These are phyloP conservation scores for Cornus florida DNA, from an alignment of 148 eudicot genomes.

Conservation along the genomic window DNA sequence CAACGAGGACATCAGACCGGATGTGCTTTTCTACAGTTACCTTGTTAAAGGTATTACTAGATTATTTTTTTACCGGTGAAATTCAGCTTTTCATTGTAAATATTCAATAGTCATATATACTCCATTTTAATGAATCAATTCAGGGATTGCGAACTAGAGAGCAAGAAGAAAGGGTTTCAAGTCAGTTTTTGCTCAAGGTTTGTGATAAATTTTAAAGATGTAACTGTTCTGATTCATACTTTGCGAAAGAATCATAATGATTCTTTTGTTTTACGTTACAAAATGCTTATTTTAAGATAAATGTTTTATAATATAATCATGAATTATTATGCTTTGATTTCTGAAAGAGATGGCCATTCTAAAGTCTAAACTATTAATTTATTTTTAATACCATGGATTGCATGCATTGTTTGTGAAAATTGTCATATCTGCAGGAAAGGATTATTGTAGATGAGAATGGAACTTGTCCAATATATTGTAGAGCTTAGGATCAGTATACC, in stretches of 20 bases:
- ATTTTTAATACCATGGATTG: not conserved
- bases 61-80: not conserved
- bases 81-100: not conserved
- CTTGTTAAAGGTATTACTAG: slow-evolving; percentile 67
- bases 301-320: not conserved
- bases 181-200: slow-evolving; percentile 81
- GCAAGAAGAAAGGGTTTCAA: slow-evolving; percentile 86
- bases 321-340: not conserved
- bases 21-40: slow-evolving; percentile 72
- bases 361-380: not conserved
- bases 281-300: not conserved
- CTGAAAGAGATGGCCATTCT: slow-evolving; percentile 1
- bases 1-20: slow-evolving; percentile 76
- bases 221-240: not conserved
- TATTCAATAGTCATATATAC: slow-evolving; percentile 1
- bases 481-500: not conserved
- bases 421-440: not conserved
- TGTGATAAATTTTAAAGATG: slow-evolving; percentile 9
- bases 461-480: not conserved
- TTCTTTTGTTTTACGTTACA: not conserved
- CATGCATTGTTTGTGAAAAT: not conserved
- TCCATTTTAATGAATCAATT: slow-evolving; percentile 14
- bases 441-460: not conserved
- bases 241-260: not conserved
- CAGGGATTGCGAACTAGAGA: slow-evolving; percentile 93